Evolutionary conservation across 169 alveolate species (phyloP), one percentile per base, ranked within the genome.

Genomic region (Sarcocystis neurona): DNA sequence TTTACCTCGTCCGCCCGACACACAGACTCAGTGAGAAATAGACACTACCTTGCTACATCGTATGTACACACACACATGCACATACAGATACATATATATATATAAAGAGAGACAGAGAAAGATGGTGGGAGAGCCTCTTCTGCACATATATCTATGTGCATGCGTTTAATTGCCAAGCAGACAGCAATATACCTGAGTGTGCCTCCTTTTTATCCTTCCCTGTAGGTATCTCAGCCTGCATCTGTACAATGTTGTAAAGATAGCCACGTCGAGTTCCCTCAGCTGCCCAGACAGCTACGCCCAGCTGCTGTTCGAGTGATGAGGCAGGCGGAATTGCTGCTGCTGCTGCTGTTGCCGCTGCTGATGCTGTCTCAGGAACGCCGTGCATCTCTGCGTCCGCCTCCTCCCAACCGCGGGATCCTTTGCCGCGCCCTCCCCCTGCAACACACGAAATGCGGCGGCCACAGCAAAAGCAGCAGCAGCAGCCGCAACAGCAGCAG

Each of bases 231-330:
- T 43, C 44, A 0, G 58, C 74, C 10, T 34, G 46, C 37, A 68
- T 53, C 63, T 80, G 88, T 3, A 39, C 53, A 15, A 85, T 68
- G 74, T 85, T 85, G 39, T 72, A 85, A 37, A 85, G 53, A 63
- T 85, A 85, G 0, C 84, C 90, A 2, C 46, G 30, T 12, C 79
- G 4, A 2, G 53, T 58, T 15, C 90, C 90, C 34, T 10, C 60
- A 1, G 50, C 70, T 27, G 6, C 44, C 90, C 90, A 85, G 20
- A 74, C 90, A 8, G 53, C 70, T 27, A 85, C 90, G 41, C 90
- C 66, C 34, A 85, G 41, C 85, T 37, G 60, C 15, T 37, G 60
- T 75, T 85, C 90, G 48, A 63, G 66, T 30, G 34, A 41, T 43
- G 85, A 44, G 41, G 58, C 30, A n/a, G 47, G 47, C 0, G 75